These are phyloP conservation scores for Aspergillus cejpii DNA, from an alignment of 2,329 filamentous ascomycete genomes.

Conservation along the genomic window DNA sequence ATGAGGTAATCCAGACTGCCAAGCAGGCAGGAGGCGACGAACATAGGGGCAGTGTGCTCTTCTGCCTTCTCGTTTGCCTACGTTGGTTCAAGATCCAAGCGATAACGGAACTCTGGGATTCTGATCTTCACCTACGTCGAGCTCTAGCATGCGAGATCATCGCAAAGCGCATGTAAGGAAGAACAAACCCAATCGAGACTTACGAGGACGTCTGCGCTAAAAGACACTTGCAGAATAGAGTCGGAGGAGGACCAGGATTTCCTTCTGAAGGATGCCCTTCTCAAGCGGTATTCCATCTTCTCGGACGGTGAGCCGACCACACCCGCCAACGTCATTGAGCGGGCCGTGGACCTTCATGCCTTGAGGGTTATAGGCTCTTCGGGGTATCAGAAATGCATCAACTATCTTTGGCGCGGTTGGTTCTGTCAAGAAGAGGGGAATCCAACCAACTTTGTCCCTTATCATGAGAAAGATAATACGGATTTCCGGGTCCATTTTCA, in stretches of 20 bases:
- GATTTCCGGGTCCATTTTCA: conserved; percentile 77
- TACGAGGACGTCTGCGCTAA: not conserved
- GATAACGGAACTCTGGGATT: conserved; percentile 79
- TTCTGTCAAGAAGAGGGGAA: conserved; percentile 92
- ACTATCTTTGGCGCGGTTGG: conserved; percentile 91
- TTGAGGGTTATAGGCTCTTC: conserved; percentile 81
- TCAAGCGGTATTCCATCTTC: conserved; percentile 82
- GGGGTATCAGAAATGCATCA: conserved; percentile 93
- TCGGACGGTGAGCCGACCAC: conserved; percentile 63
- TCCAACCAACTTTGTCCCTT: conserved; percentile 81
- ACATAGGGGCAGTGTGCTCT: conserved; percentile 73
- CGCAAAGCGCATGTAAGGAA: conserved; percentile 61
- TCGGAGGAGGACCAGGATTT: conserved; percentile 70
- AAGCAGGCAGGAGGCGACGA: conserved; percentile 72
- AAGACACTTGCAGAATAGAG: conserved; percentile 61
- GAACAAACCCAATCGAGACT: not conserved
- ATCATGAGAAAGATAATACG: conserved; percentile 71
- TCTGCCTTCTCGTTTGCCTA: conserved; percentile 67
- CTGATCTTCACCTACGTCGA: conserved; percentile 71
- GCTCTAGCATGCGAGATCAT: conserved; percentile 84
- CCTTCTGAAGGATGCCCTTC: conserved; percentile 70
- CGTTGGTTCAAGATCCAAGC: conserved; percentile 77
- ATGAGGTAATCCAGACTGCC: conserved; percentile 70
- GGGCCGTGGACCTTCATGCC: conserved; percentile 87
- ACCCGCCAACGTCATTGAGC: conserved; percentile 84